These are phyloP conservation scores for Ramichloridium luteum DNA, from an alignment of 2,329 filamentous ascomycete species.

Conservation along the genomic window DNA sequence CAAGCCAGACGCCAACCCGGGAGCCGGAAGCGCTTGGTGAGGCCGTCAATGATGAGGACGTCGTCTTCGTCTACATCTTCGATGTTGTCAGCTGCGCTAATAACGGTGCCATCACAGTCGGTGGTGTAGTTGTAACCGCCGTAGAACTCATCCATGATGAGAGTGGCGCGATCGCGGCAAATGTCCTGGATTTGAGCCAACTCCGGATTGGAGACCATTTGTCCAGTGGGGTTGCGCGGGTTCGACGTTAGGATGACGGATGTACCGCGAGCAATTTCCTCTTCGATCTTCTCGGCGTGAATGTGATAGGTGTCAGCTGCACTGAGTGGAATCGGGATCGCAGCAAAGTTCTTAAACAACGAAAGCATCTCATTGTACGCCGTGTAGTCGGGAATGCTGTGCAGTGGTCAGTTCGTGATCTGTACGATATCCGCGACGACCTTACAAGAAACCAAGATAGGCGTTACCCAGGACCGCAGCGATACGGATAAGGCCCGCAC, in stretches of 20 bases:
- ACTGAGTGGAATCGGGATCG: conserved; percentile 72
- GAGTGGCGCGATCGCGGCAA: conserved; percentile 75
- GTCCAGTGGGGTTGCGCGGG: conserved; percentile 85
- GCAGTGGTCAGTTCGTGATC: conserved; percentile 7
- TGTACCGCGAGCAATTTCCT: conserved; percentile 37
- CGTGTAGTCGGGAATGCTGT: conserved; percentile 53
- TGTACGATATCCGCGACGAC: conserved; percentile 45
- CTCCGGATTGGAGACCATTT: conserved; percentile 74
- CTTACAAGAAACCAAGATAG: conserved; percentile 61
- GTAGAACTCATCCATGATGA: conserved; percentile 97
- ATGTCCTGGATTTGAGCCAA: conserved; percentile 85
- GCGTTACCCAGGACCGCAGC: conserved; percentile 87
- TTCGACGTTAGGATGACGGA: conserved; percentile 86
- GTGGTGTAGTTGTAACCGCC: conserved; percentile 86
- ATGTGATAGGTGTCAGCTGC: conserved; percentile 86
- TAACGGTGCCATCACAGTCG: conserved; percentile 78
- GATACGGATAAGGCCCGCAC: conserved; percentile 86
- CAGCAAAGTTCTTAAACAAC: conserved; percentile 86
- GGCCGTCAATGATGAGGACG: conserved; percentile 85
- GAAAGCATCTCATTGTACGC: conserved; percentile 97
- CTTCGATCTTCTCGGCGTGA: conserved; percentile 81
- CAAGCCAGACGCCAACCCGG: conserved; percentile 95
- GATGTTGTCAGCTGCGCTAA: conserved; percentile 80
- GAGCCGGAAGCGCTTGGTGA: conserved; percentile 93
- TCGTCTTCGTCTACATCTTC: conserved; percentile 73